Percentiles rank a stretch among this genome's conserved stretches.
Evolutionary conservation across 176 grass and related monocot genomes (phyloP).

Genomic region (Aegilops sharonensis): DNA sequence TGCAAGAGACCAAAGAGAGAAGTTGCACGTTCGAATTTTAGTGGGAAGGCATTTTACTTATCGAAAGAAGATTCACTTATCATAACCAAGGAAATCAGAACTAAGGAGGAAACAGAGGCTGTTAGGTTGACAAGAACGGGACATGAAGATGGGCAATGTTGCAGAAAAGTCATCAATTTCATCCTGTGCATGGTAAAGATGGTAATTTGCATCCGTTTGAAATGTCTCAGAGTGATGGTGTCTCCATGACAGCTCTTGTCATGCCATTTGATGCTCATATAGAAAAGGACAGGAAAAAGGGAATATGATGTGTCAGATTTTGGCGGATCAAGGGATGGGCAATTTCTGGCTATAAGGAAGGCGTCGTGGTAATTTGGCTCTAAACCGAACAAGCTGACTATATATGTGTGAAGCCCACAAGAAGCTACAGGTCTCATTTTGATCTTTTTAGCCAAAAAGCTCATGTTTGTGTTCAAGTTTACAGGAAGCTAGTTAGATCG

Average conservation of each 20-base stretch:
- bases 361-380: constrained; percentile 68
- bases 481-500: constrained; percentile 70
- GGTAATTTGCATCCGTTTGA: no score
- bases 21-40: no score
- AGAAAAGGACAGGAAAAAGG: constrained; percentile 61
- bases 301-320: constrained; percentile 83
- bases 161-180: no score
- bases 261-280: constrained; percentile 72
- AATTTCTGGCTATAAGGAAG: constrained; percentile 80
- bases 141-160: no score
- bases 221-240: no score
- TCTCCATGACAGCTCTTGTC: not conserved
- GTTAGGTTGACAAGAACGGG: no score
- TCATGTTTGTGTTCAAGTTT: constrained; percentile 75
- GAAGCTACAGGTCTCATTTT: constrained; percentile 70
- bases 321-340: constrained; percentile 72
- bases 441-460: constrained; percentile 79
- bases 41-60: no score
- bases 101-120: no score
- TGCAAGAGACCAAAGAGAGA: no score
- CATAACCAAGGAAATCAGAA: no score
- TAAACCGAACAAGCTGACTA: constrained; percentile 88
- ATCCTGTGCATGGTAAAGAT: no score
- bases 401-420: constrained; percentile 83
- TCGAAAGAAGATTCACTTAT: no score